Conservation (phyloP, 1,284 basidiomycete genomes). For the Boletus chippewaensis region DNA sequence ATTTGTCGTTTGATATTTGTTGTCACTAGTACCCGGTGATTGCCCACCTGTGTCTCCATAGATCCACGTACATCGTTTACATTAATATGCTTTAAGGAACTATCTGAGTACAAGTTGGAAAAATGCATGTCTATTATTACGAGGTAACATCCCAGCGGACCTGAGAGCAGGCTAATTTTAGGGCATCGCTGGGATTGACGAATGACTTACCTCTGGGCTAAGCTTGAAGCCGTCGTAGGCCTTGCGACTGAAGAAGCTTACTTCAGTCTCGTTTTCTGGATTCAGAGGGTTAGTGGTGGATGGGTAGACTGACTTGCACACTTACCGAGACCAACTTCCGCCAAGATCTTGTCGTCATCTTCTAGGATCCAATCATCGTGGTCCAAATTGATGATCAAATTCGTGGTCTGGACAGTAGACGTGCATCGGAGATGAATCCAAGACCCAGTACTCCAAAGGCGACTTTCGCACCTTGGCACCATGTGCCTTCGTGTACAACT, state of each 20-base stretch:
- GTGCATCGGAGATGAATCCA: not conserved
- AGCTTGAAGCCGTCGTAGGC: slow-evolving; percentile 75
- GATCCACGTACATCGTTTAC: slow-evolving; percentile 26
- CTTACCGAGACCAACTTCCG: slow-evolving; percentile 70
- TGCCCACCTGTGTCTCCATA: slow-evolving; percentile 21
- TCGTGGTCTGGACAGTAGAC: slow-evolving; percentile 61
- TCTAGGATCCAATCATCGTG: slow-evolving; percentile 87
- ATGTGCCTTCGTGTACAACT: slow-evolving; percentile 91
- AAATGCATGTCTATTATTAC: slow-evolving; percentile 1
- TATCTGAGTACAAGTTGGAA: slow-evolving; percentile 2
- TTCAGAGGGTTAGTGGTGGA: slow-evolving; percentile 1
- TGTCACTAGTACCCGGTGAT: slow-evolving; percentile 20
- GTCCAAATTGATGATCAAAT: slow-evolving; percentile 93
- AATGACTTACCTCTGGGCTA: slow-evolving; percentile 62
- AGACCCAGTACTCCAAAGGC: not conserved
- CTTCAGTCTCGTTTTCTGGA: slow-evolving; percentile 89
- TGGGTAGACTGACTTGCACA: slow-evolving; percentile 8
- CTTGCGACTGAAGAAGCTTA: slow-evolving; percentile 80
- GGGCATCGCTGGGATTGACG: not conserved
- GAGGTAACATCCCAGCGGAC: slow-evolving; percentile 26
- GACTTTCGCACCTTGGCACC: slow-evolving; percentile 69
- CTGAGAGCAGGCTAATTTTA: slow-evolving; percentile 9
- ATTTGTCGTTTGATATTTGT: slow-evolving; percentile 17
- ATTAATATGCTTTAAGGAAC: slow-evolving; percentile 26
- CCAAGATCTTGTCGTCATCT: slow-evolving; percentile 59